Base-by-base conservation (phyloP, 441 rosid species). In the Populus trichocarpa region DNA sequence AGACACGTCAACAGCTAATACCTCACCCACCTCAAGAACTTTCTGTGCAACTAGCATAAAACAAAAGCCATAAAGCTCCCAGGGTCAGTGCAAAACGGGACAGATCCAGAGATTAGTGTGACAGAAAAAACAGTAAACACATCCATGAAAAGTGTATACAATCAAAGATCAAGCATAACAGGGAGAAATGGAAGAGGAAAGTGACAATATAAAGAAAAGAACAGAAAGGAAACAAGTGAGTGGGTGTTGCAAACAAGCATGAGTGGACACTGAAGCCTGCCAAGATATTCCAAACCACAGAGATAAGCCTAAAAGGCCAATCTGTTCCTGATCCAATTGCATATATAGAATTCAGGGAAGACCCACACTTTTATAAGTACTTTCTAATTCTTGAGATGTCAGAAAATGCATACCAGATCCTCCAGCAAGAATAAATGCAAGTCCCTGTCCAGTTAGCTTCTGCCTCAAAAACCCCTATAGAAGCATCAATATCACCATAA, bases 11-110 rank as follows among this genome's bases (percentile, higher is more conserved):
- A 92, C 98, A 63, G 92, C 83, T 78, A 96, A 85, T 73, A 88
- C 90, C 87, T 96, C 99, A 64, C 93, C 98, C 22, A 90, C 95
- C 88, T 96, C 99, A 12, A 96, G 96, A 80, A 85, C 91, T 87
- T 94, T 96, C 91, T 96, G 98, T 78, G 92, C 90, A 84, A 93
- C 99, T 96, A 80, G 81, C 80, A 81, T 30, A 78, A 86, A 50
- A 74, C 46, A 46, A 59, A 80, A 50, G 16, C 50, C 71, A 80
- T 9, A 50, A 26, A 61, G 53, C 20, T 77, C 72, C 79, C 63
- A 68, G 65, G 64, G 81, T 79, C 65, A 79, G 32, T 30, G 32
- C 32, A 30, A 30, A 30, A 30, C 32, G 0, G 67, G 36, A 20
- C 5, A 63, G 20, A 72, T 42, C 74, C 8, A 61, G 71, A 71